These are phyloP conservation scores for Dictyostelium brefeldianum DNA, from an alignment of 78 protist genomes.

Conservation along the genomic window DNA sequence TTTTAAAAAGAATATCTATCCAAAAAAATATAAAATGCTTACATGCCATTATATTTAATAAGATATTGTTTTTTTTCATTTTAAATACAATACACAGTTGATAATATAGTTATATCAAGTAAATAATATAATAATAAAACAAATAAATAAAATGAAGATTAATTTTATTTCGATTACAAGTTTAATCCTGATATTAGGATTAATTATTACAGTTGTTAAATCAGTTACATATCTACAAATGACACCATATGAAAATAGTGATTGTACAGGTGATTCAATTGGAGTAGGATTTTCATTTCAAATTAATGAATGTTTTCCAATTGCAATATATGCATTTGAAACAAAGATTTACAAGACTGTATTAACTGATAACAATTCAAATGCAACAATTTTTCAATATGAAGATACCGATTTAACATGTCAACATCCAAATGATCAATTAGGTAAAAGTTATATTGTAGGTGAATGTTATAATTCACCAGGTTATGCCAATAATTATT, in stretches of 20 bases:
- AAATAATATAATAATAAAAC: too few species aligned
- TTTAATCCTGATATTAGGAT: too few species aligned
- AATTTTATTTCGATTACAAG: too few species aligned
- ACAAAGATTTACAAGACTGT: not conserved
- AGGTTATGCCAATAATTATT: not conserved
- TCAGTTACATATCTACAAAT: conserved; percentile 19
- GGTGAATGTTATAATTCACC: conserved; percentile 43
- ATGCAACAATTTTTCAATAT: conserved; percentile 17
- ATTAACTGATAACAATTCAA: not conserved
- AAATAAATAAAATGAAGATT: too few species aligned
- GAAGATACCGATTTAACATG: not conserved
- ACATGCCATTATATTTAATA: too few species aligned
- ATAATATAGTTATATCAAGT: too few species aligned
- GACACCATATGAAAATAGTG: conserved; percentile 5
- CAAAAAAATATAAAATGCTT: too few species aligned
- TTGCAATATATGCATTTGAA: not conserved
- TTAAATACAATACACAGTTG: too few species aligned
- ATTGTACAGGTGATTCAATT: not conserved
- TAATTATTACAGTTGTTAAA: not conserved
- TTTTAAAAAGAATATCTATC: too few species aligned
- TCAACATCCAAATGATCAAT: not conserved
- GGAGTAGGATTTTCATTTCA: conserved; percentile 31
- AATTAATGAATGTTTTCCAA: conserved; percentile 17
- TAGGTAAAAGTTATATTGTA: not conserved
- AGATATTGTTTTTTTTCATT: too few species aligned